Evolutionary conservation across 2,329 filamentous ascomycete species (phyloP), one percentile per base, ranked within the genome.

Genomic region (Calonectria ilicicola): DNA sequence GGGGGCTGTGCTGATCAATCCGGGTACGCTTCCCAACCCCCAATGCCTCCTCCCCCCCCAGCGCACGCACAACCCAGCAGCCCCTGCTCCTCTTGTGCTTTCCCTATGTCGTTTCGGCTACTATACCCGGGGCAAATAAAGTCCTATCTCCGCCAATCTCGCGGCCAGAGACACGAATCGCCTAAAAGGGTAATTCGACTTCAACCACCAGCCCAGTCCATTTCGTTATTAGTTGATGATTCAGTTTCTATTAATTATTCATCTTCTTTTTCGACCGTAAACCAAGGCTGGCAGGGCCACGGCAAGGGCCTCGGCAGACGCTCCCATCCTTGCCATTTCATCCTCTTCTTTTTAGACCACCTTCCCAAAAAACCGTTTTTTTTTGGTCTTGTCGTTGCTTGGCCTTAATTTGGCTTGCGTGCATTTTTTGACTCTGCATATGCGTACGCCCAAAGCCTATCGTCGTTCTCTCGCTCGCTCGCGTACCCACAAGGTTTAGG

Each of bases 401-500:
- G n/a, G n/a, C 32, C 49, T 56, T 35, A 17, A 29, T 27, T 56
- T 56, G 27, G 49, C 46, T 69, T 68, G 65, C 65, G 51, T 63
- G 67, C 67, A 69, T 69, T 47, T 69, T 47, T 47, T 35, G 35
- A 15, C 15, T 27, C 27, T 53, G 67, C 67, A 69, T 69, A 64
- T 63, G 66, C 42, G 27, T 56, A 35, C 49, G 27, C 49, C 49
- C 49, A 53, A 53, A 14, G 21, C 32, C 9, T 42, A 4, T n/a
- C 6, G 9, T 53, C 47, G 21, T 21, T 40, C 38, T 40, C 38
- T 40, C 38, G 7, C 38, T 40, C 38, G 10, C 38, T 40, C 38
- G 10, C 38, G 38, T 40, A 17, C 38, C 38, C 38, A 40, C 38
- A 40, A 40, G 29, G 29, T n/a, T n/a, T n/a, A n/a, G n/a, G n/a